These are phyloP conservation scores for Backusella liffmaniae DNA, from an alignment of 192 early-diverging fungal species.

Conservation along the genomic window DNA sequence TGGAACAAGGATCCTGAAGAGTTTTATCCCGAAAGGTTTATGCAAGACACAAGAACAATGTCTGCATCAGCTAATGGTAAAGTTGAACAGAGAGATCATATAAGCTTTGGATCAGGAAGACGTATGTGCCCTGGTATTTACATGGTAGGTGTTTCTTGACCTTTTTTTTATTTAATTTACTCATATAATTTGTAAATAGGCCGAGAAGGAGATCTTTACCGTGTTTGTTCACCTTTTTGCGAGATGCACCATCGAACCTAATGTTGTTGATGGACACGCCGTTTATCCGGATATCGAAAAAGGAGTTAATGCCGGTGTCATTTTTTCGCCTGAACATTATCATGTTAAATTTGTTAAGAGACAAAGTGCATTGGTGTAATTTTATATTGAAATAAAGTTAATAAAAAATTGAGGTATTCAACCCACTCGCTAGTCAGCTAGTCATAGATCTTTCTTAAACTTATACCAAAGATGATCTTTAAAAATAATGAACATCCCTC, in stretches of 20 bases:
- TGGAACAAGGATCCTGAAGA: neutral
- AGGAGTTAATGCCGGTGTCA: neutral
- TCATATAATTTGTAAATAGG: neutral
- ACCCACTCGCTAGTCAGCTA: no score
- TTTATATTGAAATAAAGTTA: no score
- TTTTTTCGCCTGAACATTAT: neutral
- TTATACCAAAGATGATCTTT: no score
- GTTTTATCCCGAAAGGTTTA: slow-evolving; percentile 13
- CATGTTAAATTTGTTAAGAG: neutral
- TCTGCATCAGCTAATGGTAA: neutral
- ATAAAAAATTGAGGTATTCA: no score
- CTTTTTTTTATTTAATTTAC: neutral
- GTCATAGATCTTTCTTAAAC: no score
- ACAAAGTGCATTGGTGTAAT: neutral
- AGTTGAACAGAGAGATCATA: neutral
- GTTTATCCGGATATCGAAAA: neutral
- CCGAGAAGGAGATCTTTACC: neutral
- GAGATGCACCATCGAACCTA: neutral
- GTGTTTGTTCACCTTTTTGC: neutral
- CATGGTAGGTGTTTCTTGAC: neutral
- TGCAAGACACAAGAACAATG: neutral
- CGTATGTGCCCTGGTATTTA: neutral
- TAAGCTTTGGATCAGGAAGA: slow-evolving; percentile 12
- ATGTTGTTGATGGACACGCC: neutral
- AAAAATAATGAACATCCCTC: no score